Percentiles rank a stretch among this genome's conserved stretches.
These are phyloP conservation scores for Cordyceps fumosorosea DNA, from an alignment of 2,329 filamentous ascomycete species.

Conservation along the genomic window DNA sequence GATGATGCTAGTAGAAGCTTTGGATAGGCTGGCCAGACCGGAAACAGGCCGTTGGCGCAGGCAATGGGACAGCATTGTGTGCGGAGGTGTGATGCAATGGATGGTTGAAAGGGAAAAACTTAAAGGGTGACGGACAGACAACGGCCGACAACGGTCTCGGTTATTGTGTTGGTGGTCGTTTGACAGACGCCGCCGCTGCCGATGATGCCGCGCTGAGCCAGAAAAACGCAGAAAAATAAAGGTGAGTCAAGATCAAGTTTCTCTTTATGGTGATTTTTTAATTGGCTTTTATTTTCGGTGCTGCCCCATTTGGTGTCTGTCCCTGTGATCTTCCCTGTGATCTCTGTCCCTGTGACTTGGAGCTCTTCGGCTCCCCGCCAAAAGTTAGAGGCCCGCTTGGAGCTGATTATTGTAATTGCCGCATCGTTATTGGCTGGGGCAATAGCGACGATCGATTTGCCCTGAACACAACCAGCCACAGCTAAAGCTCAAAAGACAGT, in stretches of 20 bases:
- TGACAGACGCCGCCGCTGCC: not conserved
- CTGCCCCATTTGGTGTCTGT: slow-evolving; percentile 19
- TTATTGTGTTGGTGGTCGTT: slow-evolving; percentile 4
- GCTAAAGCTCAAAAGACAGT: no score
- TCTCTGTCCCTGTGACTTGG: slow-evolving; percentile 15
- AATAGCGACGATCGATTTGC: not conserved
- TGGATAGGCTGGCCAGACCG: slow-evolving; percentile 19
- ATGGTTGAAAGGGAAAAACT: slow-evolving; percentile 2
- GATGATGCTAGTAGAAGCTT: slow-evolving; percentile 16
- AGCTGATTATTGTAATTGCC: slow-evolving; percentile 11
- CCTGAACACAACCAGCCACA: not conserved
- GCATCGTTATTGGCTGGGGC: not conserved
- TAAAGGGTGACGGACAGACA: slow-evolving; percentile 7
- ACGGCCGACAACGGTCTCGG: slow-evolving; percentile 21
- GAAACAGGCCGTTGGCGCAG: slow-evolving; percentile 21
- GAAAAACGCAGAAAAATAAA: not conserved
- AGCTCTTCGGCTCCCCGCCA: not conserved
- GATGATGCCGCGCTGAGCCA: not conserved
- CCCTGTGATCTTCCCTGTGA: slow-evolving; percentile 33
- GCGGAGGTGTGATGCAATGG: slow-evolving; percentile 12
- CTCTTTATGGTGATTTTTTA: not conserved
- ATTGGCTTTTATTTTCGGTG: not conserved
- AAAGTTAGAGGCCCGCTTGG: slow-evolving; percentile 7
- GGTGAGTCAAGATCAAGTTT: not conserved
- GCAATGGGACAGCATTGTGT: slow-evolving; percentile 23